Evolutionary conservation across 345 rosid genomes (phyloP).

Genomic region (Chamaenerion angustifolium): DNA sequence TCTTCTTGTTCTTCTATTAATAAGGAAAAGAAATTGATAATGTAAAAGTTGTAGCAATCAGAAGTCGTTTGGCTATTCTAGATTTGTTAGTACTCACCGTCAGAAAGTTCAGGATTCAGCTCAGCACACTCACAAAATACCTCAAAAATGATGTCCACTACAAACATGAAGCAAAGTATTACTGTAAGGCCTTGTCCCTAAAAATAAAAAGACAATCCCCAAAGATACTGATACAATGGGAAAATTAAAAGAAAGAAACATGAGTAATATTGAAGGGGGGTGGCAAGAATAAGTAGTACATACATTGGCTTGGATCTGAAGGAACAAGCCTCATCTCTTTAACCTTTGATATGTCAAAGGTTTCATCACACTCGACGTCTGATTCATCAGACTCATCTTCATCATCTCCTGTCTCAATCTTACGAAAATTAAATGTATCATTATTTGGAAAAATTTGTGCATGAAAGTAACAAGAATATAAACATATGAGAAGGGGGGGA

Average conservation of each 20-base stretch:
- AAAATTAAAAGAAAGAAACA: neutral
- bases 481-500: too few relatives aligned
- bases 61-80: too few relatives aligned
- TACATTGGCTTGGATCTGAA: constrained; percentile 72
- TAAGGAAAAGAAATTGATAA: neutral
- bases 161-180: constrained; percentile 8
- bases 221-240: neutral
- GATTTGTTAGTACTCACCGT: constrained; percentile 26
- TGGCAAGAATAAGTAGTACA: constrained; percentile 1
- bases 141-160: constrained; percentile 83
- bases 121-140: constrained; percentile 84
- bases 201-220: neutral
- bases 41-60: too few relatives aligned
- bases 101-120: constrained; percentile 80
- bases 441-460: constrained; percentile 3
- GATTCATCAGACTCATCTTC: constrained; percentile 43
- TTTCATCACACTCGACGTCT: constrained; percentile 41
- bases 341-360: constrained; percentile 48
- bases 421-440: constrained; percentile 3
- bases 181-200: neutral
- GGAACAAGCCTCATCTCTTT: constrained; percentile 92
- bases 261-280: neutral
- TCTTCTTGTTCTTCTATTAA: constrained; percentile 27
- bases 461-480: neutral
- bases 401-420: constrained; percentile 69